Evolutionary conservation across 2,329 filamentous ascomycete genomes (phyloP).

Genomic region (Mariannaea elegans): DNA sequence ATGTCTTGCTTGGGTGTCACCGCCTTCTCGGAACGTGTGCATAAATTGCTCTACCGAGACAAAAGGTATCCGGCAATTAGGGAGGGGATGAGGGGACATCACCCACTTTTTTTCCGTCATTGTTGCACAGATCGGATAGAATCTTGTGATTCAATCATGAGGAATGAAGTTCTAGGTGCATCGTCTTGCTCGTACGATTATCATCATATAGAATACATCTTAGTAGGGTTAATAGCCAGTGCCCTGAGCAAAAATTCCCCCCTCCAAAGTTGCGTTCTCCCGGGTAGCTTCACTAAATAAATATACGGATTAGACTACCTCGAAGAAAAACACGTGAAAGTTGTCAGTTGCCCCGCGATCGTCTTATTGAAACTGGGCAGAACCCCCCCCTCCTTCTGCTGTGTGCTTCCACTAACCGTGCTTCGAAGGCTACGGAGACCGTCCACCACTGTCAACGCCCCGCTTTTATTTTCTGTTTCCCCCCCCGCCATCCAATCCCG

Average conservation of each 20-base stretch:
- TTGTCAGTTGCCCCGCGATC: constrained; percentile 22
- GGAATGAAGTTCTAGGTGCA: not conserved
- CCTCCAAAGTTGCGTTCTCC: too few relatives aligned
- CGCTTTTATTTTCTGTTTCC: constrained; percentile 33
- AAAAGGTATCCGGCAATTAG: not conserved
- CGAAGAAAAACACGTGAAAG: constrained; percentile 19
- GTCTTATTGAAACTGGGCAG: not conserved
- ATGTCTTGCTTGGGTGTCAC: constrained; percentile 11
- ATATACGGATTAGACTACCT: too few relatives aligned
- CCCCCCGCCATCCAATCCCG: constrained; percentile 30
- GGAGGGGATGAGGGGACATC: constrained; percentile 1
- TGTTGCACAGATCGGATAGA: not conserved
- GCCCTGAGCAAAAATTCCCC: too few relatives aligned
- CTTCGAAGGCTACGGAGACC: constrained; percentile 4
- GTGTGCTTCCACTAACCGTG: not conserved
- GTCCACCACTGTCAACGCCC: constrained; percentile 18
- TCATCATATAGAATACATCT: too few relatives aligned
- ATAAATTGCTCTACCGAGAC: not conserved
- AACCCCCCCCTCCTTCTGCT: not conserved
- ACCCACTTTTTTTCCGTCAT: not conserved
- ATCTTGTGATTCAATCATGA: not conserved
- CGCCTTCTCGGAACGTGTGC: constrained; percentile 3
- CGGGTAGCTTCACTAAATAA: too few relatives aligned
- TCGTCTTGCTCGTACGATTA: too few relatives aligned
- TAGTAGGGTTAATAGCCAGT: too few relatives aligned